Evolutionary conservation across 495 filamentous ascomycete species (phyloP).

Genomic region (Neurospora tetrasperma): DNA sequence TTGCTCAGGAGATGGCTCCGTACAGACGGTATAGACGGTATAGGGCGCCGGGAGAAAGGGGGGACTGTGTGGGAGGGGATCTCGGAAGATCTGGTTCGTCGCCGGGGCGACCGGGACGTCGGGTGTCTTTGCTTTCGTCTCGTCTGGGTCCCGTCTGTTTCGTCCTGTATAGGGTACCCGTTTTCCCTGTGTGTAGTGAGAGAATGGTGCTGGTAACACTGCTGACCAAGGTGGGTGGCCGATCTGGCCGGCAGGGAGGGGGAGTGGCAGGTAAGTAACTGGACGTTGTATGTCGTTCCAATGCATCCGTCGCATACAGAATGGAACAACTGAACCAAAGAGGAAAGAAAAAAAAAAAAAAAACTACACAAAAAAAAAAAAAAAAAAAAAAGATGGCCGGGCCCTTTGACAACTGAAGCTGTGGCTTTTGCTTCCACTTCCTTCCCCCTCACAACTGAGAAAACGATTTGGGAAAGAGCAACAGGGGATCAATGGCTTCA

Average conservation of each 20-base stretch:
- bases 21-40: not conserved
- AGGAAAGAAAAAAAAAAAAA: not conserved
- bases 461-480: not conserved
- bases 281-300: not conserved
- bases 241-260: not conserved
- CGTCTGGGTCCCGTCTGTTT: not conserved
- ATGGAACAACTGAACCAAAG: not conserved
- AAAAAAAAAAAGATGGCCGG: not conserved
- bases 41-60: not conserved
- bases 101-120: not conserved
- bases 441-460: not conserved
- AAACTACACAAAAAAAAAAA: not conserved
- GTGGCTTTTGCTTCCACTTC: not conserved
- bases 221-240: not conserved
- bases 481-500: not conserved
- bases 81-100: not conserved
- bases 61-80: not conserved
- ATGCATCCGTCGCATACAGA: not conserved
- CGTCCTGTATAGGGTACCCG: not conserved
- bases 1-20: not conserved
- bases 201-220: not conserved
- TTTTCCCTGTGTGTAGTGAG: not conserved
- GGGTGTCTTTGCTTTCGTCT: not conserved
- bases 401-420: not conserved
- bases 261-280: not conserved